Evolutionary conservation across 257 asterid genomes (phyloP).

Genomic region (Leptodermis oblonga): DNA sequence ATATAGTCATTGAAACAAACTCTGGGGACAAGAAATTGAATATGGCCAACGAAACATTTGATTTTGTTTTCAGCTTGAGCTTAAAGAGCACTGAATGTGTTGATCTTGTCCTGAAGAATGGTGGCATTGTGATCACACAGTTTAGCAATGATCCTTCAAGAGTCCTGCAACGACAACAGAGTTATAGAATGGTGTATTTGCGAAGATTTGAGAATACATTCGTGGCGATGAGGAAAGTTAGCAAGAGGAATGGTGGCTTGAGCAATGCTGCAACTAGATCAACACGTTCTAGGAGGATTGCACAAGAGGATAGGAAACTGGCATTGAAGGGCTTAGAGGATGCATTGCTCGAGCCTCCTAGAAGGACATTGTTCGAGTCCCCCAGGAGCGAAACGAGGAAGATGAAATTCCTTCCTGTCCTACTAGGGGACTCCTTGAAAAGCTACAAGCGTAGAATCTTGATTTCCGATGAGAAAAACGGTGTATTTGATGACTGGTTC

Average conservation of each 20-base stretch:
- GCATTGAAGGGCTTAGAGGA: conserved; percentile 49
- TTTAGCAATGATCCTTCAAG: conserved; percentile 37
- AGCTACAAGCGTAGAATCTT: conserved; percentile 58
- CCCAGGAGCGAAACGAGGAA: conserved; percentile 13
- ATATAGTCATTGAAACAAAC: conserved; percentile 36
- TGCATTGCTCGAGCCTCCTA: conserved; percentile 46
- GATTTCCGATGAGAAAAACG: conserved; percentile 46
- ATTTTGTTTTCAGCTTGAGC: conserved; percentile 43
- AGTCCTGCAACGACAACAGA: conserved; percentile 26
- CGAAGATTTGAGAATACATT: conserved; percentile 46
- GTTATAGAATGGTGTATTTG: conserved; percentile 50
- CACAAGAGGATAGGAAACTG: conserved; percentile 33
- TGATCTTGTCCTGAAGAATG: conserved; percentile 37
- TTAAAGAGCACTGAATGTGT: conserved; percentile 25
- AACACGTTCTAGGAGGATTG: conserved; percentile 25
- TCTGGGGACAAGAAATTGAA: conserved; percentile 12
- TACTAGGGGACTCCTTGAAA: conserved; percentile 51
- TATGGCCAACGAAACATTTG: conserved; percentile 38
- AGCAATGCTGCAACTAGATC: background rate
- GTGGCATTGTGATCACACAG: conserved; percentile 52
- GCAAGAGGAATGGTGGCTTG: background rate
- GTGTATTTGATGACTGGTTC: conserved; percentile 54
- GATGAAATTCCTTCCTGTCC: conserved; percentile 63
- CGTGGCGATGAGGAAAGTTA: conserved; percentile 55
- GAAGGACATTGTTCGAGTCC: conserved; percentile 14